A percentile compares a stretch with the other conserved stretches of the same genome.
These are phyloP conservation scores for Lodderomyces pseudojiufengensis DNA, from an alignment of 1,139 yeast genomes.

Conservation along the genomic window DNA sequence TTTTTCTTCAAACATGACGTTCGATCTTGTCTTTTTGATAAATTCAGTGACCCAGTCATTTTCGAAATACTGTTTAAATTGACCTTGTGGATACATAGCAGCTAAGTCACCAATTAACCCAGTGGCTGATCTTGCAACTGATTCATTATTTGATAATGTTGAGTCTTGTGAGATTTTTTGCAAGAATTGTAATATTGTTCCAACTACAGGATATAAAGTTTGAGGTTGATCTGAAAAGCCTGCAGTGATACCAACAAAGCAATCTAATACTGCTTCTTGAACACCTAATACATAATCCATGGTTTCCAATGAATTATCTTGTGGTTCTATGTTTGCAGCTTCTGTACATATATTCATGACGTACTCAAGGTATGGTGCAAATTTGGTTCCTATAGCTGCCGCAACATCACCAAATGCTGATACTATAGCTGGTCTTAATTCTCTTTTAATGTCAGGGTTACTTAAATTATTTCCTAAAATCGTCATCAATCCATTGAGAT, in stretches of 20 bases:
- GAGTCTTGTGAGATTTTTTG: constrained; percentile 57
- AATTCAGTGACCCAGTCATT: constrained; percentile 78
- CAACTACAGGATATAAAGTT: constrained; percentile 59
- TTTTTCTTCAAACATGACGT: constrained; percentile 53
- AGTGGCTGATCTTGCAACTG: constrained; percentile 71
- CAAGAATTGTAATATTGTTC: constrained; percentile 68
- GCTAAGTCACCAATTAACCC: constrained; percentile 93
- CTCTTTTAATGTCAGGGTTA: constrained; percentile 64
- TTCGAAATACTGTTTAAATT: constrained; percentile 59
- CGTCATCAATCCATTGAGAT: constrained; percentile 77
- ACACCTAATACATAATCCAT: constrained; percentile 70
- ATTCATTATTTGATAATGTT: constrained; percentile 56
- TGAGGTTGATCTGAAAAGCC: constrained; percentile 75
- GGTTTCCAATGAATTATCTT: constrained; percentile 66
- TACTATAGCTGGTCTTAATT: constrained; percentile 79
- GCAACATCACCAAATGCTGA: constrained; percentile 98
- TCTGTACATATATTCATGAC: constrained; percentile 70
- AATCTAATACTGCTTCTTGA: constrained; percentile 85
- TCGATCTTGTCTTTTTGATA: constrained; percentile 69
- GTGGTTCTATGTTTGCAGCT: constrained; percentile 52
- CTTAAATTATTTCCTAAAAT: constrained; percentile 72
- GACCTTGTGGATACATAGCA: constrained; percentile 75
- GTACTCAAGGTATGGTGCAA: constrained; percentile 70
- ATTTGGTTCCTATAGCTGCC: constrained; percentile 73
- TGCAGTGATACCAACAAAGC: constrained; percentile 92